A percentile compares a stretch with the other conserved stretches of the same genome.
These are phyloP conservation scores for Imleria badia DNA, from an alignment of 768 basidiomycete genomes.

Conservation along the genomic window DNA sequence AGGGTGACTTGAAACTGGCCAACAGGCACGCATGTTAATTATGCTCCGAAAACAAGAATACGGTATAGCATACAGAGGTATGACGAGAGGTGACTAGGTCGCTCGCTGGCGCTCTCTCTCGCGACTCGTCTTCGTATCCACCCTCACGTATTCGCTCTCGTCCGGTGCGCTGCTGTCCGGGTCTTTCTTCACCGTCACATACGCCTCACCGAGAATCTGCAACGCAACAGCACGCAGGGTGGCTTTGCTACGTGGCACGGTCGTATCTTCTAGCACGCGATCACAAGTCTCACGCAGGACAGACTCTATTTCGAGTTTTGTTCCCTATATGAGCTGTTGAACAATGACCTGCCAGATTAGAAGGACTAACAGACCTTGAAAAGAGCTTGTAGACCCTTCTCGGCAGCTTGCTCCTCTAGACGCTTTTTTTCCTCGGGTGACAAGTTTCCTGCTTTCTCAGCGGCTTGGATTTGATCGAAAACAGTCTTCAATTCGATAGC, in stretches of 20 bases:
- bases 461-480: conserved; percentile 90
- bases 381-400: conserved; percentile 86
- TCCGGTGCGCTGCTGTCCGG: conserved; percentile 38
- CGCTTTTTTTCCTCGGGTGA: conserved; percentile 75
- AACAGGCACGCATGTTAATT: conserved; percentile 1
- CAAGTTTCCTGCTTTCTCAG: conserved; percentile 81
- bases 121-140: conserved; percentile 73
- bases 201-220: conserved; percentile 84
- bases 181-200: conserved; percentile 67
- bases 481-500: conserved; percentile 88
- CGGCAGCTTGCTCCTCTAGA: conserved; percentile 89
- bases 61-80: conserved; percentile 10
- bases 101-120: conserved; percentile 37
- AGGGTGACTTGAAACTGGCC: not conserved
- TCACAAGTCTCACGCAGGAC: conserved; percentile 89
- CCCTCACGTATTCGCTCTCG: conserved; percentile 78
- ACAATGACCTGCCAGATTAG: not conserved
- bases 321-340: conserved; percentile 49
- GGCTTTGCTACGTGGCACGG: conserved; percentile 54
- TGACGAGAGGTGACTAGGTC: conserved; percentile 2
- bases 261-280: conserved; percentile 62
- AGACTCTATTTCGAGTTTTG: conserved; percentile 90
- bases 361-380: conserved; percentile 65
- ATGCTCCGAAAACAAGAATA: conserved; percentile 1
- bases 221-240: conserved; percentile 76